phyloP scores from a whole-genome alignment of 306 rosid species.

The Gillenia trifoliata region DNA sequence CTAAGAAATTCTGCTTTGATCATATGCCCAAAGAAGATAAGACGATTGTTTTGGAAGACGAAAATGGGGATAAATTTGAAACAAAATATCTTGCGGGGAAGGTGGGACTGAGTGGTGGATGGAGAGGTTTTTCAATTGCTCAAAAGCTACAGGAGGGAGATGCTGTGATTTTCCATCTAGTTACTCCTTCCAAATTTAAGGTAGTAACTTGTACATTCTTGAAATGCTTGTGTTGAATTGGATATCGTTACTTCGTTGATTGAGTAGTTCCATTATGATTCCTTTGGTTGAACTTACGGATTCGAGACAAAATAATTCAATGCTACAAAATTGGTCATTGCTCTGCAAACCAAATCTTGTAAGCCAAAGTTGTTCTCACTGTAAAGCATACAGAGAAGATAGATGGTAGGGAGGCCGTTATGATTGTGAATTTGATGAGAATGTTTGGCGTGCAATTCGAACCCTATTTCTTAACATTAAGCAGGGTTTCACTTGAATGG shows the following conservation, averaged over 20 bases:
- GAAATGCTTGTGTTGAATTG: neutral
- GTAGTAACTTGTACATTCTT: constrained; percentile 20
- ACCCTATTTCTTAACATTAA: neutral
- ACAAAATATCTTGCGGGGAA: constrained; percentile 32
- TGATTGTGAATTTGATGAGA: neutral
- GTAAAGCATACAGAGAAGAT: neutral
- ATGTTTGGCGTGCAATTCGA: neutral
- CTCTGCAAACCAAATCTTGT: neutral
- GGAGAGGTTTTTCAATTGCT: constrained; percentile 41
- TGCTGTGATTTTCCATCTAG: constrained; percentile 33
- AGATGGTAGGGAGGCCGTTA: neutral
- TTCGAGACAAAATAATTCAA: too few relatives aligned
- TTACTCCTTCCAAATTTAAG: constrained; percentile 38
- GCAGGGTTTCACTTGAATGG: neutral
- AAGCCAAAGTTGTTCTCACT: neutral
- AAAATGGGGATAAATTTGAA: constrained; percentile 17
- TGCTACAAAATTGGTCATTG: neutral
- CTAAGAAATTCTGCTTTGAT: constrained; percentile 21
- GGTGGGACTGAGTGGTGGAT: constrained; percentile 42
- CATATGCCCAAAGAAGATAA: constrained; percentile 33
- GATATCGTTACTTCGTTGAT: neutral
- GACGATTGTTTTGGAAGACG: constrained; percentile 37
- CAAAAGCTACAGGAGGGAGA: constrained; percentile 30
- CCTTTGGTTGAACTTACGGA: neutral
- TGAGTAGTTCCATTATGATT: neutral